A percentile compares a stretch with the other conserved stretches of the same genome.
These are phyloP conservation scores for Fraxinus cuspidata DNA, from an alignment of 257 asterid species.

Conservation along the genomic window DNA sequence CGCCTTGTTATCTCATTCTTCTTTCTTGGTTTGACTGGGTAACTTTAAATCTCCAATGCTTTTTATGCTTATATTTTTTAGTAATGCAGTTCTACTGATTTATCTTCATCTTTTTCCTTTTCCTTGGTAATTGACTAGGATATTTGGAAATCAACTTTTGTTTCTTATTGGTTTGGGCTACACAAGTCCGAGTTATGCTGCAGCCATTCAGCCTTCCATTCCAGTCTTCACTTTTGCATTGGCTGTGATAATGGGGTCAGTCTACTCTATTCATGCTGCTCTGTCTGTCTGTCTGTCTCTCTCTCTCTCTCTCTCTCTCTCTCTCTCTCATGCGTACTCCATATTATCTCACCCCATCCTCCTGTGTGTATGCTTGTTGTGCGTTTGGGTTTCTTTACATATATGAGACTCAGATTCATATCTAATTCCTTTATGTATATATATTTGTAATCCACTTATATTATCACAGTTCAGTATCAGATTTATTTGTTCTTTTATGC, in stretches of 20 bases:
- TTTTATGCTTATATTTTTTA: constrained; percentile 15
- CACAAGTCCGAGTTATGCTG: constrained; percentile 95
- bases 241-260: constrained; percentile 92
- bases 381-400: background rate
- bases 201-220: constrained; percentile 93
- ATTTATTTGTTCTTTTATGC: constrained; percentile 51
- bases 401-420: background rate
- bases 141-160: constrained; percentile 92
- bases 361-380: background rate
- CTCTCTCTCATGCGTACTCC: background rate
- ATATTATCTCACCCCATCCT: background rate
- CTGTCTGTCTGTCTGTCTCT: constrained; percentile 7
- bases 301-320: background rate
- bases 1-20: constrained; percentile 67
- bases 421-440: background rate
- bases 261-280: constrained; percentile 29
- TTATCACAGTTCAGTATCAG: constrained; percentile 26
- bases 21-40: constrained; percentile 98
- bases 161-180: constrained; percentile 94
- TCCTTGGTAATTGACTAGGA: constrained; percentile 47
- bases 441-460: background rate
- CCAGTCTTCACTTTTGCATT: constrained; percentile 95
- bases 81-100: constrained; percentile 19
- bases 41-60: constrained; percentile 29
- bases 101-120: constrained; percentile 12